These are phyloP conservation scores for Westerdykella sp. DNA, from an alignment of 2,329 filamentous ascomycete species.

Conservation along the genomic window DNA sequence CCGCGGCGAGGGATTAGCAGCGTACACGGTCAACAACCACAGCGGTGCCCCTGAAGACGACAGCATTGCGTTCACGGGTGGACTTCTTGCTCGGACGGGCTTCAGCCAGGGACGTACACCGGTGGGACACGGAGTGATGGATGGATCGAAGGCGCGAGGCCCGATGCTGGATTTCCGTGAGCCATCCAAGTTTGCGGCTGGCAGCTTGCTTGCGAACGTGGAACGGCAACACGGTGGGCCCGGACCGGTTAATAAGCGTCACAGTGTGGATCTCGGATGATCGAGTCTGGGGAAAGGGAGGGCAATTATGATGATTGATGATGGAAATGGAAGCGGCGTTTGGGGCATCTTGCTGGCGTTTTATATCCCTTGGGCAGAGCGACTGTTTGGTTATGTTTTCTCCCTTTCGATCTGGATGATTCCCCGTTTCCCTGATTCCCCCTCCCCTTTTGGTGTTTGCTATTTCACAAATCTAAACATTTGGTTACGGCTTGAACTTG, in stretches of 20 bases:
- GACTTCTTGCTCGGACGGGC: slow-evolving; percentile 36
- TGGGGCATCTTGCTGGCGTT: slow-evolving; percentile 4
- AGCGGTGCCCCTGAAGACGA: slow-evolving; percentile 23
- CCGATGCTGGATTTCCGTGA: slow-evolving; percentile 43
- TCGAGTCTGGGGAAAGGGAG: not conserved
- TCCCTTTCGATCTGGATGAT: no score
- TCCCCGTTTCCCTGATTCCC: no score
- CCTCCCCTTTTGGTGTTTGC: no score
- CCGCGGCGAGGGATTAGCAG: slow-evolving; percentile 29
- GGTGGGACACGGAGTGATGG: slow-evolving; percentile 42
- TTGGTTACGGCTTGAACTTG: no score
- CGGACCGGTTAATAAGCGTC: slow-evolving; percentile 29
- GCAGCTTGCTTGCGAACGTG: slow-evolving; percentile 45
- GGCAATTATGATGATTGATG: slow-evolving; percentile 3
- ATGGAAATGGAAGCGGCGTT: no score
- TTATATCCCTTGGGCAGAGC: slow-evolving; percentile 4
- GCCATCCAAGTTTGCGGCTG: slow-evolving; percentile 40
- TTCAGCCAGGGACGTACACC: slow-evolving; percentile 35
- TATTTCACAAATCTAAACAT: no score
- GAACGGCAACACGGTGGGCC: slow-evolving; percentile 22
- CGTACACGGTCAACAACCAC: slow-evolving; percentile 32
- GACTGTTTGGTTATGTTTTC: no score
- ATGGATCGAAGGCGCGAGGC: slow-evolving; percentile 40
- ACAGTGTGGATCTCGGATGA: slow-evolving; percentile 12
- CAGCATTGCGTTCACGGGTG: slow-evolving; percentile 41